Evolutionary conservation across 345 rosid genomes (phyloP), one percentile per base, ranked within the genome.

Genomic region (Kandelia obovata): DNA sequence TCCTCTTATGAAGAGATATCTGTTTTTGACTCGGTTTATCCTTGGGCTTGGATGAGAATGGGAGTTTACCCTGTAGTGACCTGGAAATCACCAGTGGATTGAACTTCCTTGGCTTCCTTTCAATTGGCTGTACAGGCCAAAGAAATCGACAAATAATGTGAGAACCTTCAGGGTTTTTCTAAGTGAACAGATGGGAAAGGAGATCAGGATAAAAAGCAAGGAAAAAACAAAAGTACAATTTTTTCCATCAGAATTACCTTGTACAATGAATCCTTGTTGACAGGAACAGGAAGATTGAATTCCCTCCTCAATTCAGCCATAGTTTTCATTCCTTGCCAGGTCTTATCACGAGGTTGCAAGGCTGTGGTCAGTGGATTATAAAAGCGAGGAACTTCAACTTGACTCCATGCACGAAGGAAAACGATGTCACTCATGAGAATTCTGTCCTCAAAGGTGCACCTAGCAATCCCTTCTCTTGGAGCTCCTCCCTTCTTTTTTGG

Each of bases 371-470:
- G 69, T 30, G 97, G 96, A 68, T 92, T 92, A 78, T 79, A 90
- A 76, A 87, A 92, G 55, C 49, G 53, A 61, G 97, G 93, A 73
- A 86, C 83, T 75, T 92, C 94, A 62, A 92, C 97, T 70, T 78
- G 76, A 58, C 89, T 83, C 93, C 96, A 95, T 15, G 96, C 92
- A 6, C 82, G 90, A 81, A 95, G 77, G 79, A 88, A 87, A 63
- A 95, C 91, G 30, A 95, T 83, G 79, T 95, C 99, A 25, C 97
- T 85, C 92, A 91, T 92, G 75, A 85, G 77, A 66, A 92, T 92
- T 76, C 78, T 82, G 83, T 95, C 99, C 91, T 95, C 99, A 83
- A 95, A 95, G 64, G 92, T 92, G 81, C 99, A 95, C 78, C 99
- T 84, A 6, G 88, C 97, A 75, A 88, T 85, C 66, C 99, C 97